Percentiles rank a stretch among this genome's conserved stretches.
Conservation (phyloP, 2,329 filamentous ascomycete species). For the Parastagonospora avenae region DNA sequence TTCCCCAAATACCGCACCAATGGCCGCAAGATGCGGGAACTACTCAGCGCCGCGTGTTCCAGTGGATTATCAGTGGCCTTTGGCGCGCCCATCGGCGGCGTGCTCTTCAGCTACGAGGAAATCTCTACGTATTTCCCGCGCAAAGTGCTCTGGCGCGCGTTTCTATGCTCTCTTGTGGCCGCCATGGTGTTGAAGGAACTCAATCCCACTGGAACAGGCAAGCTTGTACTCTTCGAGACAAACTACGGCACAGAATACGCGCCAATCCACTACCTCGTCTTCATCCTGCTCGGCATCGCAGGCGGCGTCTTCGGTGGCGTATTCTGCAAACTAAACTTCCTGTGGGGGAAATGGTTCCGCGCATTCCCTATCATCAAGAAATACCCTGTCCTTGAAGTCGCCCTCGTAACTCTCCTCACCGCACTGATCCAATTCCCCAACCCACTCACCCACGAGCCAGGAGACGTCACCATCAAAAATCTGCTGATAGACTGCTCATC, state of each 20-base stretch:
- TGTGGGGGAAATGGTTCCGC: conserved; percentile 62
- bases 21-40: conserved; percentile 62
- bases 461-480: conserved; percentile 62
- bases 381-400: conserved; percentile 62
- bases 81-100: conserved; percentile 66
- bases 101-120: conserved; percentile 65
- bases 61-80: conserved; percentile 65
- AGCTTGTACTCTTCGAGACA: conserved; percentile 65
- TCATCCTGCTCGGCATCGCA: conserved; percentile 60
- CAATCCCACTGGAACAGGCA: conserved; percentile 66
- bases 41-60: conserved; percentile 63
- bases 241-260: conserved; percentile 63
- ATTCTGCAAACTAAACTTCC: conserved; percentile 64
- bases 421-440: conserved; percentile 63
- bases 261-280: conserved; percentile 62
- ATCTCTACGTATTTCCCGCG: conserved; percentile 65
- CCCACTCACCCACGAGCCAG: conserved; percentile 59
- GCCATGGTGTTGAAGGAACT: conserved; percentile 61
- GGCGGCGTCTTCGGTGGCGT: conserved; percentile 65
- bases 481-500: conserved; percentile 61
- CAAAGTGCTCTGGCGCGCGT: conserved; percentile 64
- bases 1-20: conserved; percentile 65
- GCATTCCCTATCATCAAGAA: conserved; percentile 58
- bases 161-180: conserved; percentile 62
- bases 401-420: conserved; percentile 59